Percentiles rank a stretch among this genome's conserved stretches.
phyloP scores from a whole-genome alignment of 2,329 filamentous ascomycete species.

The Calonectria montana region DNA sequence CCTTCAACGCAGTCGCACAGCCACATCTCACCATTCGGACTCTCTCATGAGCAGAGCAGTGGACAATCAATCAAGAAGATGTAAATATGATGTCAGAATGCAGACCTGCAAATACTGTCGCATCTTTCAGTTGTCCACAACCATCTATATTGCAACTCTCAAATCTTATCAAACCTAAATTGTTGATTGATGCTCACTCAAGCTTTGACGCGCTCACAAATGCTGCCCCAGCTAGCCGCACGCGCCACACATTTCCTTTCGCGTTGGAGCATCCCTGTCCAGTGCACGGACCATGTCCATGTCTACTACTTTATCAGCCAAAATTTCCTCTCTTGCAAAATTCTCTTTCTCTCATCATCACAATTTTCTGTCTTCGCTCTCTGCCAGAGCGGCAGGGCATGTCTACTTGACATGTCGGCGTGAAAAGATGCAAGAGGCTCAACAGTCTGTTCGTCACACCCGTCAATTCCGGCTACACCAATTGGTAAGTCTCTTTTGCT shows the following conservation, averaged over 20 bases:
- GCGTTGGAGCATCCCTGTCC: constrained; percentile 21
- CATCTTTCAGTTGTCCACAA: neutral
- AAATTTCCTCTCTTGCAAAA: constrained; percentile 38
- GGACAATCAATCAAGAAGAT: neutral
- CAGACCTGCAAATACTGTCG: too few relatives aligned
- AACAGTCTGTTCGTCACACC: neutral
- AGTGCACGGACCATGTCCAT: constrained; percentile 36
- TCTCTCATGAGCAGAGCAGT: neutral
- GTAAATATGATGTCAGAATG: neutral
- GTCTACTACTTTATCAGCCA: constrained; percentile 30
- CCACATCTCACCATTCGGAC: neutral
- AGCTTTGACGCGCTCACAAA: neutral
- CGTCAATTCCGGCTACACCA: neutral
- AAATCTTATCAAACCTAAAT: neutral
- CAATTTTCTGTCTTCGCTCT: constrained; percentile 9
- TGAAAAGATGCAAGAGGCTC: neutral
- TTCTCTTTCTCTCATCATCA: constrained; percentile 39
- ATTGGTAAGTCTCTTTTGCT: constrained; percentile 33
- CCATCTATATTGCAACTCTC: neutral
- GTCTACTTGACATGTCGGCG: too few relatives aligned
- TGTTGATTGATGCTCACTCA: neutral
- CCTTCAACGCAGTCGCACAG: neutral
- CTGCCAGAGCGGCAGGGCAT: neutral
- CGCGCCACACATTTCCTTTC: constrained; percentile 26
- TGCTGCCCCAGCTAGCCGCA: neutral